phyloP scores from a whole-genome alignment of 768 basidiomycete species.

The Serendipita sp. region DNA sequence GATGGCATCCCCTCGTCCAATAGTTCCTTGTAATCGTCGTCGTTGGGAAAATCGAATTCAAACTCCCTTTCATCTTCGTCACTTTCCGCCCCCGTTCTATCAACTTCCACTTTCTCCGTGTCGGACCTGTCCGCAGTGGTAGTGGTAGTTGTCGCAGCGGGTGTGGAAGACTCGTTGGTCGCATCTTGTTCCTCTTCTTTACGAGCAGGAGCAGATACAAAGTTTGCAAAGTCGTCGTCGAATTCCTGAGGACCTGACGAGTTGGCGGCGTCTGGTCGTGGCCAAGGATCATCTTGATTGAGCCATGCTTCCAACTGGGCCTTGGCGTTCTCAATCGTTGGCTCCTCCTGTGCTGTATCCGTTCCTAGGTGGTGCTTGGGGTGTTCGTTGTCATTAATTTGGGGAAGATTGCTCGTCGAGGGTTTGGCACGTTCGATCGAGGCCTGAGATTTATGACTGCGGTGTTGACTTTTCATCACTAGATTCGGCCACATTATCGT shows the following conservation, averaged over 20 bases:
- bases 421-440: neutral
- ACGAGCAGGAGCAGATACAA: conserved; percentile 44
- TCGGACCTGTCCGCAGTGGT: conserved; percentile 19
- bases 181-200: conserved; percentile 11
- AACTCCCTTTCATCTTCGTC: conserved; percentile 16
- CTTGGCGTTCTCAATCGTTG: conserved; percentile 14
- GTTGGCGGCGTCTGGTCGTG: neutral
- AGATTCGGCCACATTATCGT: conserved; percentile 86
- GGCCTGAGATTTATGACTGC: neutral
- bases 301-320: conserved; percentile 5
- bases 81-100: conserved; percentile 18
- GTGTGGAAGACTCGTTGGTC: conserved; percentile 18
- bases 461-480: conserved; percentile 8
- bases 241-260: conserved; percentile 24
- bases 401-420: neutral
- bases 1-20: conserved; percentile 30
- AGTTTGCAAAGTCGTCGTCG: conserved; percentile 70
- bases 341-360: conserved; percentile 23
- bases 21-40: conserved; percentile 12
- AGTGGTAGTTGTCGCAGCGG: conserved; percentile 25
- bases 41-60: neutral
- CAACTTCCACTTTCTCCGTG: too few species aligned
- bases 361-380: conserved; percentile 21
- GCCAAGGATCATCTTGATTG: neutral
- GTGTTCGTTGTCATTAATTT: conserved; percentile 9